Conservation (phyloP, 768 basidiomycete species). For the Trametopsis cervina region DNA sequence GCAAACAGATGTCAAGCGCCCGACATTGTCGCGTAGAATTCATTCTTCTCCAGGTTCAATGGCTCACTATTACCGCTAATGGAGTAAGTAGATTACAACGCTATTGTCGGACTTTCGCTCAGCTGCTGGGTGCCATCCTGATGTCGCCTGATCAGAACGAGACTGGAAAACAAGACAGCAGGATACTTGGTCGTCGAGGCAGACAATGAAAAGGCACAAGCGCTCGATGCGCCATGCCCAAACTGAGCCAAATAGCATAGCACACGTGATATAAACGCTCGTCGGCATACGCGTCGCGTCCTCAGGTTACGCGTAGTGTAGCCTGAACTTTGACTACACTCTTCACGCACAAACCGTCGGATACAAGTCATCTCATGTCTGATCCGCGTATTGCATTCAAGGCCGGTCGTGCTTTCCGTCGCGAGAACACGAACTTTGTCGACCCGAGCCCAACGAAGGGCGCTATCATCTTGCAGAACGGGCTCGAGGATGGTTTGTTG, state of each 20-base stretch:
- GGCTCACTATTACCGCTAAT: background rate
- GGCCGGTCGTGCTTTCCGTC: conserved; percentile 71
- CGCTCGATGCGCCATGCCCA: background rate
- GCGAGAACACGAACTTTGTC: conserved; percentile 59
- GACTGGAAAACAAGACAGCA: background rate
- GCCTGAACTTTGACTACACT: background rate
- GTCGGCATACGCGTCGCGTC: background rate
- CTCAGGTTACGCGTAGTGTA: background rate
- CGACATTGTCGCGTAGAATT: conserved; percentile 1
- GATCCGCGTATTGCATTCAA: conserved; percentile 38
- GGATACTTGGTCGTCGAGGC: background rate
- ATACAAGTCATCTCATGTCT: conserved; percentile 8
- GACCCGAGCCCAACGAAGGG: conserved; percentile 68
- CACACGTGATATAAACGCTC: background rate
- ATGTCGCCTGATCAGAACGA: background rate
- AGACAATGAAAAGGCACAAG: background rate
- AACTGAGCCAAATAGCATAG: background rate
- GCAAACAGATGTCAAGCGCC: conserved; percentile 2
- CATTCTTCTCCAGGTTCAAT: background rate
- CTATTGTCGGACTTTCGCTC: background rate
- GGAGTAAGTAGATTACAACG: background rate
- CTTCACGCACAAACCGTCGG: background rate
- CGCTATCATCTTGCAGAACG: conserved; percentile 58
- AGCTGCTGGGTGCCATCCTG: no score
- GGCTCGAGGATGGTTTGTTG: conserved; percentile 64